Evolutionary conservation across 495 filamentous ascomycete genomes (phyloP), one percentile per base, ranked within the genome.

Genomic region (Chaetomium fimeti): DNA sequence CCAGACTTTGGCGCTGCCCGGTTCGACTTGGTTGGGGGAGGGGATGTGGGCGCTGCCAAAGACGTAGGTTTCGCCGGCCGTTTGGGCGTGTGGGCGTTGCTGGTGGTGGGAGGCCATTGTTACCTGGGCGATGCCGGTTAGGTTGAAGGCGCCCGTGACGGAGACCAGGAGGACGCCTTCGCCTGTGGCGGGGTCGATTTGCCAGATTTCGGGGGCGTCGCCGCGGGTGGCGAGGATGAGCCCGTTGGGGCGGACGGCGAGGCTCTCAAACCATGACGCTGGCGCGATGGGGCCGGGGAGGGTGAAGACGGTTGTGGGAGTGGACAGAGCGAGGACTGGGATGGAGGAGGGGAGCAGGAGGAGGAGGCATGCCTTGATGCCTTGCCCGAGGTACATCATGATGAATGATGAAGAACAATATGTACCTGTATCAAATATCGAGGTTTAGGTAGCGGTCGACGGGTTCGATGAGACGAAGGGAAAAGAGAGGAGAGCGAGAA

Each of bases 101-200:
- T 32, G 29, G 3, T 38, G 36, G 7, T 1, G 54, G 8, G 25
- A 18, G 77, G 66, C 7, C 5, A 9, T 11, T 5, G 67, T 62
- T 1, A 82, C 66, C 52, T 79, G 72, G 29, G 76, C 71, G 64
- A 83, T 82, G 16, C 81, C 81, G 6, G 68, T 70, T 20, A 78
- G 66, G 49, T 76, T 74, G 16, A 65, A 74, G 22, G 66, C 74
- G 60, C 71, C 68, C 15, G 76, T 54, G 62, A 82, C 77, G 28
- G 75, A 56, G 9, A 73, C 67, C 0, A 58, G 76, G 63, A 68
- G 69, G 13, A 71, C 66, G 15, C 76, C 70, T 15, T 45, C n/a
- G 72, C 71, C 28, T 57, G 70, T 67, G 3, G 55, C 47, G 0
- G 78, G 72, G 62, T 81, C 67, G 59, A 82, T 64, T 12, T 66